Percentiles rank a stretch among this genome's conserved stretches.
These are phyloP conservation scores for Aurantiochytrium sp. DNA, from an alignment of 108 stramenopile species.

Conservation along the genomic window DNA sequence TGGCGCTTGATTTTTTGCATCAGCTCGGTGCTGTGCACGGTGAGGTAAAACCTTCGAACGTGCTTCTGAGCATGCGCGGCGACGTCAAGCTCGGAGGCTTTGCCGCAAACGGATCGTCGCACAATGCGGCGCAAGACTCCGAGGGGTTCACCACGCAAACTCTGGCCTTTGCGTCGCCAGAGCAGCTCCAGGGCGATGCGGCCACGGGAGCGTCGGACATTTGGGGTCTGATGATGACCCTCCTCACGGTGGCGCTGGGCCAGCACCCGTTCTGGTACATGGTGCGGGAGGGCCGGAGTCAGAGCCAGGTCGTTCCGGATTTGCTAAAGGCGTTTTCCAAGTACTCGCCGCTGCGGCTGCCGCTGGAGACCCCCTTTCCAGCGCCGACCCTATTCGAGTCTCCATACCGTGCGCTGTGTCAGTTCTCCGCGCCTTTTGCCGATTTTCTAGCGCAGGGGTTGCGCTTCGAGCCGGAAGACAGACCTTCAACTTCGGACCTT, in stretches of 20 bases:
- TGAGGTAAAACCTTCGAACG: background rate
- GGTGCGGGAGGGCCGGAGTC: background rate
- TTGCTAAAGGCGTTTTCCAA: background rate
- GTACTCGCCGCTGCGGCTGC: background rate
- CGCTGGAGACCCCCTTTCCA: background rate
- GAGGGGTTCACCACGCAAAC: background rate
- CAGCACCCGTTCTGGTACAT: slow-evolving; percentile 12
- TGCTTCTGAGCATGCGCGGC: background rate
- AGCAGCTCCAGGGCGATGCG: background rate
- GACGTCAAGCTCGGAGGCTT: background rate
- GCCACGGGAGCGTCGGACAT: background rate
- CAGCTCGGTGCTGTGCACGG: background rate
- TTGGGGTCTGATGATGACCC: background rate
- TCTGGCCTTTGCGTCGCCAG: background rate
- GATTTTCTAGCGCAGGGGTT: background rate
- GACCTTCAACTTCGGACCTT: background rate
- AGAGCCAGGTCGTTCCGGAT: background rate
- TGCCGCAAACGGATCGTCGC: background rate
- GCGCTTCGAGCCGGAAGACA: background rate
- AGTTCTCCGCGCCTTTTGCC: background rate
- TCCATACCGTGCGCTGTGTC: background rate
- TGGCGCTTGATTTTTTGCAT: background rate
- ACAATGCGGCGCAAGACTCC: background rate
- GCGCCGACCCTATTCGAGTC: background rate
- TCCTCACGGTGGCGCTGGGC: background rate